A percentile compares a stretch with the other conserved stretches of the same genome.
Evolutionary conservation across 208 protist species (phyloP).

Genomic region (Crithidia brevicula): DNA sequence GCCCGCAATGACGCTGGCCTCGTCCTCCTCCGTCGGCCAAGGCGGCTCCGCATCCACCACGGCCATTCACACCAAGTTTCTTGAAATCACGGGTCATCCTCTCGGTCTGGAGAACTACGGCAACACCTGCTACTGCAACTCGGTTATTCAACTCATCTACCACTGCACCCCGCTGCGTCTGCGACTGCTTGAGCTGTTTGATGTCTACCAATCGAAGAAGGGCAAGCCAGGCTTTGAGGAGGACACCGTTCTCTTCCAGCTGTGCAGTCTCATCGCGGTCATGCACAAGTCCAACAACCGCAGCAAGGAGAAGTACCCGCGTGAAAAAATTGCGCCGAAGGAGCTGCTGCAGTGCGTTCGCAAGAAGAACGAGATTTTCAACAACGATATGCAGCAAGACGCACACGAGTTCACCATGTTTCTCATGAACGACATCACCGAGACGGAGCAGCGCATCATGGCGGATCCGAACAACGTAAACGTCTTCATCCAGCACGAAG

Average conservation of each 20-base stretch:
- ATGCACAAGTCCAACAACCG: constrained; percentile 90
- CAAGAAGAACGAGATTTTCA: constrained; percentile 66
- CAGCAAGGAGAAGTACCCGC: constrained; percentile 36
- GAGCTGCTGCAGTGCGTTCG: constrained; percentile 56
- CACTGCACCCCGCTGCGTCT: constrained; percentile 87
- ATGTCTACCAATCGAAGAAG: constrained; percentile 59
- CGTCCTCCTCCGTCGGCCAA: constrained; percentile 1
- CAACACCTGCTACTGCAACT: constrained; percentile 93
- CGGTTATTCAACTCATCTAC: constrained; percentile 90
- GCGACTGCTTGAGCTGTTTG: constrained; percentile 75
- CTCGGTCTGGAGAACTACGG: constrained; percentile 91
- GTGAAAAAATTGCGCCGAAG: constrained; percentile 46
- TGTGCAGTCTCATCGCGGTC: constrained; percentile 74
- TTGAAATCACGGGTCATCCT: constrained; percentile 77
- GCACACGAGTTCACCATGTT: constrained; percentile 92
- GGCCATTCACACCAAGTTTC: constrained; percentile 63
- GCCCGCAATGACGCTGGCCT: constrained; percentile 1
- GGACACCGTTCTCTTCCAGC: constrained; percentile 59
- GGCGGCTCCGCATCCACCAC: too few species aligned
- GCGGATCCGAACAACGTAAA: constrained; percentile 56
- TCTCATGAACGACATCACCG: constrained; percentile 85
- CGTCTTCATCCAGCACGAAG: constrained; percentile 51
- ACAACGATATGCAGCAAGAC: constrained; percentile 88
- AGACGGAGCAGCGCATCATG: constrained; percentile 81
- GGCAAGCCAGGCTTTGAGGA: constrained; percentile 67